Conservation (phyloP, 1,139 yeast genomes). For the Arxiozyma slooffiae region DNA sequence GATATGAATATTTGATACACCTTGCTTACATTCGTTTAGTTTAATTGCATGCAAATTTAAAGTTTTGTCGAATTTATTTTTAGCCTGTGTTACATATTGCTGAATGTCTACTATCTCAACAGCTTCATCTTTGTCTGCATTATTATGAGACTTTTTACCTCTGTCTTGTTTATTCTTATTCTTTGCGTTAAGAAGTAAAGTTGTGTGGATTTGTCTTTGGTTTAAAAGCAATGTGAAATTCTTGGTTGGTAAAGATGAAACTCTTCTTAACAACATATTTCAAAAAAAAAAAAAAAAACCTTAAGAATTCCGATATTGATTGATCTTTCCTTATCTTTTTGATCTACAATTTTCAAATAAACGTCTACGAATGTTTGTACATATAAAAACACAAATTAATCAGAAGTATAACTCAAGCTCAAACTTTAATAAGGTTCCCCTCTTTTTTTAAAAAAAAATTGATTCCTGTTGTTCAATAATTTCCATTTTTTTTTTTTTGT, state of each 20-base stretch:
- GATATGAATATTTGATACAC: slow-evolving; percentile 54
- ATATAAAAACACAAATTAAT: no score
- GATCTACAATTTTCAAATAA: no score
- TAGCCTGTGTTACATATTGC: slow-evolving; percentile 33
- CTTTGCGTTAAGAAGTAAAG: slow-evolving; percentile 1
- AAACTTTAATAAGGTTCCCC: no score
- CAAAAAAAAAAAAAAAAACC: no score
- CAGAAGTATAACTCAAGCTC: no score
- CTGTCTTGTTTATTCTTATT: slow-evolving; percentile 5
- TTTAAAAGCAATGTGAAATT: background rate
- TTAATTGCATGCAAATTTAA: slow-evolving; percentile 46
- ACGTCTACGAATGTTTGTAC: no score
- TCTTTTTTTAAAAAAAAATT: no score
- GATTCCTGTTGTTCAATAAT: background rate
- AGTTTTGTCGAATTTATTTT: slow-evolving; percentile 39
- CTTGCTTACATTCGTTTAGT: slow-evolving; percentile 55
- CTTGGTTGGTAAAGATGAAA: background rate
- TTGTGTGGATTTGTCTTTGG: slow-evolving; percentile 3
- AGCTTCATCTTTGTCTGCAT: slow-evolving; percentile 20
- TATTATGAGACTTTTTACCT: slow-evolving; percentile 1
- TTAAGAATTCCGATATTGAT: background rate
- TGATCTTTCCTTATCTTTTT: background rate
- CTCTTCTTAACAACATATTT: background rate
- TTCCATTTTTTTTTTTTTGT: no score
- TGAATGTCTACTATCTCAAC: slow-evolving; percentile 32